Conservation (phyloP, 495 filamentous ascomycete species). For the Lasiosphaeris hirsuta region DNA sequence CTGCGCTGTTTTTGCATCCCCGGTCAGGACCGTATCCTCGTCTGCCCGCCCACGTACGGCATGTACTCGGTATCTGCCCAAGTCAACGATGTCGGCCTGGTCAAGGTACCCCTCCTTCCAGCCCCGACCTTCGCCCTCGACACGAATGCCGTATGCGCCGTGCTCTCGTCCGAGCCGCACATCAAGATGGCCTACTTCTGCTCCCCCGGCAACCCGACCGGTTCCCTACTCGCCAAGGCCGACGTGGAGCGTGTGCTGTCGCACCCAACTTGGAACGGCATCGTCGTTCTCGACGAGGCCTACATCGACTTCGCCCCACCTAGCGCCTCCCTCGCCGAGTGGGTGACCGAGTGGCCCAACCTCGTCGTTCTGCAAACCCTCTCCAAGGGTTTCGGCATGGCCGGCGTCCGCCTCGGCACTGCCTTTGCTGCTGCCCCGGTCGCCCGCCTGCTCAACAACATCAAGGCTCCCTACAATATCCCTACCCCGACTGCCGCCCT, state of each 20-base stretch:
- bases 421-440: constrained; percentile 59
- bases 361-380: constrained; percentile 97
- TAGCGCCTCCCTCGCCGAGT: constrained; percentile 80
- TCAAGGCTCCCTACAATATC: constrained; percentile 97
- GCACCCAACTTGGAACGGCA: constrained; percentile 92
- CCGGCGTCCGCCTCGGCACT: constrained; percentile 77
- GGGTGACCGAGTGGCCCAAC: constrained; percentile 92
- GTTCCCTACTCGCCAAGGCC: constrained; percentile 68
- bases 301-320: constrained; percentile 92
- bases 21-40: constrained; percentile 82
- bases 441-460: constrained; percentile 71
- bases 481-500: constrained; percentile 80
- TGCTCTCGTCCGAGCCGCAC: constrained; percentile 56
- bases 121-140: constrained; percentile 66
- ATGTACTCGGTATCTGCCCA: constrained; percentile 96
- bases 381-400: constrained; percentile 92
- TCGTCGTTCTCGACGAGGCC: constrained; percentile 91
- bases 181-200: constrained; percentile 92
- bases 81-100: constrained; percentile 83
- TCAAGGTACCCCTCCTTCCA: constrained; percentile 71
- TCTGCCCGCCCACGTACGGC: constrained; percentile 94
- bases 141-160: constrained; percentile 60
- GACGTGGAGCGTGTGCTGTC: constrained; percentile 71
- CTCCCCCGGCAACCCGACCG: constrained; percentile 93
- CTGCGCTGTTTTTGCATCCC: constrained; percentile 89